Evolutionary conservation across 2,329 filamentous ascomycete genomes (phyloP), one percentile per base, ranked within the genome.

Genomic region (Monilinia vaccinii-corymbosi): DNA sequence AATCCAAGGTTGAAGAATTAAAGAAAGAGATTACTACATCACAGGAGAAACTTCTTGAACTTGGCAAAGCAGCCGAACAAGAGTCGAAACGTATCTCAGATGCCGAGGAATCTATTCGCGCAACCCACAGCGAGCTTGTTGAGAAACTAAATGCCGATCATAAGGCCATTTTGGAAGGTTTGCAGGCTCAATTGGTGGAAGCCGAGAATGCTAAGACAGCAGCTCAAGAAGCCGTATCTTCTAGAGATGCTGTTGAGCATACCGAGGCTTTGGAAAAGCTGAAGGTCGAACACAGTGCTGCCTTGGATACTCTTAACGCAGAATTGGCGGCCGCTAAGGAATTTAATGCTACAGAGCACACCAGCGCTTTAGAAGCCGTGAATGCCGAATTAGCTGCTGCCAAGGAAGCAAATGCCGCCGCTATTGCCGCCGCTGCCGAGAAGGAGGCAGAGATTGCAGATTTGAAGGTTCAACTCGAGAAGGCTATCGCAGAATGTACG

Each of bases 11-110:
- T 11, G 77, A 80, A 58, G 72, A 78, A 14, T 76, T 86, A 34
- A 83, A 81, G 70, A 74, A 76, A 7, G 79, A 86, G 66, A 78
- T 86, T 52, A 73, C 78, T 60, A 72, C 77, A 10, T 82, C 81
- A 0, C 75, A 84, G 67, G 78, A 78, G 55, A 84, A 80, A 67
- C 76, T 86, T 58, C 69, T 76, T 2, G 77, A 81, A 64, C 75
- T 86, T 23, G 78, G 76, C 59, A 77, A 80, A 52, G 77, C 82
- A 71, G 73, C 80, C 36, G 74, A 76, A 66, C 72, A 75, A 48
- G 76, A 75, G 44, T 71, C 70, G 21, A 68, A 72, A 11, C 71
- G 71, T 21, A 69, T 73, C 23, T 64, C 74, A 14, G 72, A 71
- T 44, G 68, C 75, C 2, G 75, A 77, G 49, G 76, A 76, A 5